Conservation (phyloP, 192 early-diverging fungal genomes). For the Phycomyces nitens region DNA sequence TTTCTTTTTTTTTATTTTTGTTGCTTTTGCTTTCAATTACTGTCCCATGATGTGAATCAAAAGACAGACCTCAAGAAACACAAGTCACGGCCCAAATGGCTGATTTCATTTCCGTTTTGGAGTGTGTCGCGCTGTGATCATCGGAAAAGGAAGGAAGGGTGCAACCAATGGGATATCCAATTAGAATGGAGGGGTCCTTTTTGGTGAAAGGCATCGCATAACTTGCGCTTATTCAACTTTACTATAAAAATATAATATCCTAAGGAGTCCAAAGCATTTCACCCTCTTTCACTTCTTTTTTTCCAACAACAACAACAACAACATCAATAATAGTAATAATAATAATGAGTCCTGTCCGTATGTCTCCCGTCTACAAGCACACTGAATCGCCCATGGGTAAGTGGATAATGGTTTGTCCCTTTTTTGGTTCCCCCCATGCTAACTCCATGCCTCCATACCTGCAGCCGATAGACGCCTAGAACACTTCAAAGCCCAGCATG, state of each 20-base stretch:
- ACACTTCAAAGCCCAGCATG: conserved; percentile 44
- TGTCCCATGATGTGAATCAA: background rate
- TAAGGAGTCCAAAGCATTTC: background rate
- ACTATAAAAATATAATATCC: no score
- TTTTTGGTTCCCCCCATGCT: background rate
- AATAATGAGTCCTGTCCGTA: background rate
- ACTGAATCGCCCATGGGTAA: background rate
- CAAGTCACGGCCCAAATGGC: background rate
- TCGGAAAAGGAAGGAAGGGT: background rate
- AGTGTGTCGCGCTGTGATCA: background rate
- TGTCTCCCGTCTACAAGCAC: background rate
- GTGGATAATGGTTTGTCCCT: no score
- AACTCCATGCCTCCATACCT: no score
- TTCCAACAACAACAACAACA: no score
- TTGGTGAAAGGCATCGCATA: background rate
- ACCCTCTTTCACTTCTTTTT: background rate
- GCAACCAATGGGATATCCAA: background rate
- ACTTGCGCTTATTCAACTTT: background rate
- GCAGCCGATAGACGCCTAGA: conserved; percentile 34
- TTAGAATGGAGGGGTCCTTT: no score
- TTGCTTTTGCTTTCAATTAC: no score
- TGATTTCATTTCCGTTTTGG: background rate
- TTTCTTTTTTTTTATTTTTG: no score
- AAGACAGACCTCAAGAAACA: background rate
- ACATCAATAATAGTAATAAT: no score